phyloP scores from a whole-genome alignment of 2,329 filamentous ascomycete species.

The Xylariaceae sp. region DNA sequence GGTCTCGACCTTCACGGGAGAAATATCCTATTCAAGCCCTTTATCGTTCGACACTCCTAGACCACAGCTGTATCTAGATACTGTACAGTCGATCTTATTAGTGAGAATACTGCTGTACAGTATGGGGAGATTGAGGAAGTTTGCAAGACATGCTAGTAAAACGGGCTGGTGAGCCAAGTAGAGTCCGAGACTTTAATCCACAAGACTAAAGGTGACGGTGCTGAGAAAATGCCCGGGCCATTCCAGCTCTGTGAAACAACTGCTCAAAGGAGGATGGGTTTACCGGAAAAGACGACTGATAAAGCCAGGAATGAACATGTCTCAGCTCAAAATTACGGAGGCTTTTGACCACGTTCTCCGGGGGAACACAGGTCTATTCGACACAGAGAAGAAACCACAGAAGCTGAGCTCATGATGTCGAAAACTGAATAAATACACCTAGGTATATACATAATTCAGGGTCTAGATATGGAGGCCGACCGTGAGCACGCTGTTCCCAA shows the following conservation, averaged over 20 bases:
- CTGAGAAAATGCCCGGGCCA: slow-evolving; percentile 3
- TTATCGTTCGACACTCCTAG: too few species aligned
- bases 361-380: slow-evolving; percentile 8
- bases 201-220: not conserved
- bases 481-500: slow-evolving; percentile 2
- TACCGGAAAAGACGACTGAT: slow-evolving; percentile 7
- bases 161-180: not conserved
- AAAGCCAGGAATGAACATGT: slow-evolving; percentile 12
- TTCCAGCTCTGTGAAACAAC: slow-evolving; percentile 1
- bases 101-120: too few species aligned
- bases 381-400: too few species aligned
- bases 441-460: too few species aligned
- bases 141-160: not conserved
- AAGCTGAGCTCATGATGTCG: too few species aligned
- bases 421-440: too few species aligned
- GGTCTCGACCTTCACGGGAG: too few species aligned
- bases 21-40: too few species aligned
- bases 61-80: too few species aligned
- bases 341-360: slow-evolving; percentile 11
- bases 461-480: slow-evolving; percentile 1
- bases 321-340: slow-evolving; percentile 10
- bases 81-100: too few species aligned
- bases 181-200: not conserved
- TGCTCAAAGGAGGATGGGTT: not conserved
- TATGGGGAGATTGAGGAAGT: not conserved